Base-by-base conservation (phyloP, 2,329 filamentous ascomycete genomes). In the Ceratocystis albifundus region DNA sequence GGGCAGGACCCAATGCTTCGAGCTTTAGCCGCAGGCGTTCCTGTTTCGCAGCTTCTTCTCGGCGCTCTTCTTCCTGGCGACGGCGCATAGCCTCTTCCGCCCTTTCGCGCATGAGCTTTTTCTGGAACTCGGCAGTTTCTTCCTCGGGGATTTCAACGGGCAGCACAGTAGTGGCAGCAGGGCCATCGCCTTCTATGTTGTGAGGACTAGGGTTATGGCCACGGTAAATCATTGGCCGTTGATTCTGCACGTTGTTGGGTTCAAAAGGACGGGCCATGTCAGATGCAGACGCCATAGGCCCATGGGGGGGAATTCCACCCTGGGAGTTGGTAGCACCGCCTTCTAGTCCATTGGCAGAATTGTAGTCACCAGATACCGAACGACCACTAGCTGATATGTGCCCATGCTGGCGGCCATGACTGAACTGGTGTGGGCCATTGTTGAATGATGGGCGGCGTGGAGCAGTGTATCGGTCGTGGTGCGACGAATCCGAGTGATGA, bases 1-100 rank as follows among this genome's bases (percentile, higher is more conserved):
- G 84, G 2, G 82, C 78, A 17, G 86, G 84, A 0, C 86, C 88
- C 72, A 92, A 76, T 7, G 84, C 84, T 70, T 87, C 87, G 61
- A 92, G 76, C 74, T 89, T 90, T 72, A 87, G 81, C 61, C 85
- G 82, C 68, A 92, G 85, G 28, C 88, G 83, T 72, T 89, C 87
- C 71, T 83, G 82, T 68, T 80, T 83, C 20, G 83, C 88, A n/a
- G 84, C 86, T 72, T 90, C 87, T 71, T 89, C 86, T n/a, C 80
- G 82, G 22, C 82, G 85, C 71, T 88, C 86, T 73, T 90, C 82
- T 67, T 88, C 87, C 68, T 84, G 77, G 61, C 84, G 80, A 67
- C 87, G 81, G 72, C 88, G 86, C 71, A 86, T 85, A 22, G 87
- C 88, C 64, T 84, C 77, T 71, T 91, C 87, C 5, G 85, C 80